These are phyloP conservation scores for Cytospora schulzeri DNA, from an alignment of 2,329 filamentous ascomycete species.

Conservation along the genomic window DNA sequence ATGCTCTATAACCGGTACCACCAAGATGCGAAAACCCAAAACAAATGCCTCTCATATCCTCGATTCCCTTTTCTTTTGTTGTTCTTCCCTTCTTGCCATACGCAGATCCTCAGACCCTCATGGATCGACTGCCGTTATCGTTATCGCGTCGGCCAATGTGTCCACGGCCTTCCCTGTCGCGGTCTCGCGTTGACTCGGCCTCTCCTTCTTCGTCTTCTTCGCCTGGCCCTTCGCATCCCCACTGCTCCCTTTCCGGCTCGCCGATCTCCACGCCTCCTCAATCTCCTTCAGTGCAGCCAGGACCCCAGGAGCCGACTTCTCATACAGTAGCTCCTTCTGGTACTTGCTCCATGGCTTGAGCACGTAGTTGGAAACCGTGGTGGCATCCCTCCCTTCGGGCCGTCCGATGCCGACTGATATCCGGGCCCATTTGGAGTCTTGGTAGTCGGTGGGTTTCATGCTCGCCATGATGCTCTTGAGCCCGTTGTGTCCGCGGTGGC, in stretches of 20 bases:
- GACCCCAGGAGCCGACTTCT: constrained; percentile 54
- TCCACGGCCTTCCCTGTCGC: not conserved
- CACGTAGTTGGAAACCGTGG: constrained; percentile 76
- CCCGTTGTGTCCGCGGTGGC: constrained; percentile 73
- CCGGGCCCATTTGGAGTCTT: constrained; percentile 51
- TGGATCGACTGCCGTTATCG: constrained; percentile 7
- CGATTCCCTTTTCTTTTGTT: not conserved
- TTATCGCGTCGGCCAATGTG: constrained; percentile 6
- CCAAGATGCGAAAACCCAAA: constrained; percentile 6
- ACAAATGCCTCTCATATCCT: not conserved
- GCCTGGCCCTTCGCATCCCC: not conserved
- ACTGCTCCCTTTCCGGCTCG: constrained; percentile 5
- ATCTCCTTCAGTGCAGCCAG: constrained; percentile 52
- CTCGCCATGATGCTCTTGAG: constrained; percentile 65
- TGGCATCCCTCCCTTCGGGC: constrained; percentile 67
- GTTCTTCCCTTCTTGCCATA: not conserved
- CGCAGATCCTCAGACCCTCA: not conserved
- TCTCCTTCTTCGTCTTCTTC: constrained; percentile 15
- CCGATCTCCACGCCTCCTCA: constrained; percentile 41
- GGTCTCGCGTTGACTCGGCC: not conserved
- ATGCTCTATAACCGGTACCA: not conserved
- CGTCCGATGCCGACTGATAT: constrained; percentile 88
- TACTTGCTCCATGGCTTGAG: constrained; percentile 63
- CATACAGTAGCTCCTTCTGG: constrained; percentile 55
- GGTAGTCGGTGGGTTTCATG: constrained; percentile 47